These are phyloP conservation scores for Phaeoacremonium minimum DNA, from an alignment of 2,329 filamentous ascomycete species.

Conservation along the genomic window DNA sequence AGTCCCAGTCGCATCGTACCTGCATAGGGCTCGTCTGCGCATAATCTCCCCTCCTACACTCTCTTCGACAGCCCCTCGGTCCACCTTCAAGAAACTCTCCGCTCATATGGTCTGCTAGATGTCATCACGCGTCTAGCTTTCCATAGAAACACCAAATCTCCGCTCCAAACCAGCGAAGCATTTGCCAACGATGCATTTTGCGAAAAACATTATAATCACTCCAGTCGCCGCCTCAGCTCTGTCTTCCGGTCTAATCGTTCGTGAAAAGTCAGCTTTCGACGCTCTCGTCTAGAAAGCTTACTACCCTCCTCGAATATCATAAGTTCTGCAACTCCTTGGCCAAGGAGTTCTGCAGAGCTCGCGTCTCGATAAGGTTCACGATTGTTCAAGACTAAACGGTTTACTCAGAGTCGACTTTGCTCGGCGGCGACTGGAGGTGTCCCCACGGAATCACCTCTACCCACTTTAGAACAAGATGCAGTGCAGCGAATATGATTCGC, in stretches of 20 bases:
- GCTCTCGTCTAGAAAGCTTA: slow-evolving; percentile 36
- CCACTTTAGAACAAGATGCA: slow-evolving; percentile 49
- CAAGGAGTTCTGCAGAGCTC: slow-evolving; percentile 34
- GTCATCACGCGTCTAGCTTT: slow-evolving; percentile 24
- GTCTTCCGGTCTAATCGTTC: slow-evolving; percentile 56
- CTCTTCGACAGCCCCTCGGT: background rate
- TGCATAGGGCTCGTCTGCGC: slow-evolving; percentile 16
- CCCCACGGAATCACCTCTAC: slow-evolving; percentile 2
- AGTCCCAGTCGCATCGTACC: slow-evolving; percentile 12
- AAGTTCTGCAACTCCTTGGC: slow-evolving; percentile 27
- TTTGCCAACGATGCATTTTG: slow-evolving; percentile 54
- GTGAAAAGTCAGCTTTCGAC: slow-evolving; percentile 44
- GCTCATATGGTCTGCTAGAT: slow-evolving; percentile 10
- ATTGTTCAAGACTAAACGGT: slow-evolving; percentile 21
- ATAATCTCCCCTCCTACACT: slow-evolving; percentile 5
- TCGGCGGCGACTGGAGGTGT: slow-evolving; percentile 27
- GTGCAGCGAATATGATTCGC: slow-evolving; percentile 47
- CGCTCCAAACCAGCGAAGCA: slow-evolving; percentile 22
- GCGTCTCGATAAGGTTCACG: slow-evolving; percentile 36
- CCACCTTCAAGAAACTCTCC: too few species aligned
- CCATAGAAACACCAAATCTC: slow-evolving; percentile 24
- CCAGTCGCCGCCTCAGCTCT: slow-evolving; percentile 61
- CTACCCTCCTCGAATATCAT: slow-evolving; percentile 35
- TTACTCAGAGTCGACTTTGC: slow-evolving; percentile 24
- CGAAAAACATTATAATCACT: slow-evolving; percentile 40